phyloP scores from a whole-genome alignment of 768 basidiomycete species.

The Coprinellus aureogranulatus region DNA sequence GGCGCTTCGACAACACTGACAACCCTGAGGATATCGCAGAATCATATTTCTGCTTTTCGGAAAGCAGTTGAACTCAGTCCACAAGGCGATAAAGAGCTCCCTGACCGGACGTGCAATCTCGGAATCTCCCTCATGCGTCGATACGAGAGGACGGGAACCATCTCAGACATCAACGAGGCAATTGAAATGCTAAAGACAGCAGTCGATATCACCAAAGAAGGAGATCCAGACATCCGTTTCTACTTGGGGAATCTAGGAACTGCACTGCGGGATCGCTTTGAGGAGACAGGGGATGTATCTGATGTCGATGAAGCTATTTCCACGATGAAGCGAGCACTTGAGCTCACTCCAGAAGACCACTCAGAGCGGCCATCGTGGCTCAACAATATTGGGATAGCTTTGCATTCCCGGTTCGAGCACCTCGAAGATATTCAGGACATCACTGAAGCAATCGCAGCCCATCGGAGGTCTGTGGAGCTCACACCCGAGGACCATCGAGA shows the following conservation, averaged over 20 bases:
- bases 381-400: slow-evolving; percentile 4
- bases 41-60: too few relatives aligned
- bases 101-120: too few relatives aligned
- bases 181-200: slow-evolving; percentile 1
- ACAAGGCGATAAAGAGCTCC: too few relatives aligned
- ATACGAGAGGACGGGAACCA: slow-evolving; percentile 4
- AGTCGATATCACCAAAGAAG: background rate
- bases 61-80: too few relatives aligned
- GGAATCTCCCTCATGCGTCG: slow-evolving; percentile 13
- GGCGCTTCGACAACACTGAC: too few relatives aligned
- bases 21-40: too few relatives aligned
- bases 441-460: background rate
- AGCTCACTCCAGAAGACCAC: background rate
- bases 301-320: background rate
- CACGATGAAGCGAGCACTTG: background rate
- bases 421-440: slow-evolving; percentile 3
- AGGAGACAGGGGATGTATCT: background rate
- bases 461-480: background rate
- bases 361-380: background rate
- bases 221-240: background rate
- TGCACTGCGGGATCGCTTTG: background rate
- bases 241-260: background rate
- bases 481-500: background rate
- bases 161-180: slow-evolving; percentile 14
- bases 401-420: slow-evolving; percentile 13